Evolutionary conservation across 2,329 filamentous ascomycete genomes (phyloP).

Genomic region (Claviceps purpurea): DNA sequence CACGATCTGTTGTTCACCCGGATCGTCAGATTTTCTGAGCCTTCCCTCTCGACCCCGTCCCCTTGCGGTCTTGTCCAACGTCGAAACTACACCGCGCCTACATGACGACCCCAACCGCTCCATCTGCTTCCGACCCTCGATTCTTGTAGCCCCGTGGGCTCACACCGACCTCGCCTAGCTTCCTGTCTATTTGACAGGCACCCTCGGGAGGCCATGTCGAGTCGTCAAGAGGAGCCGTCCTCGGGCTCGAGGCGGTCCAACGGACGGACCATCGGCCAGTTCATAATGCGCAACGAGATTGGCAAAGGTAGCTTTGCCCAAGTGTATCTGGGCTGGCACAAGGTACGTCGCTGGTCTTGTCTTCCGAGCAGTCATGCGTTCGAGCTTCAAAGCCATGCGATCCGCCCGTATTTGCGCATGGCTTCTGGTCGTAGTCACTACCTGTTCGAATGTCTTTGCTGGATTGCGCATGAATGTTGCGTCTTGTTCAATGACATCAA

Average conservation of each 20-base stretch:
- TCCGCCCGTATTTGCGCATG: no score
- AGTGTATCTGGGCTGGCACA: constrained; percentile 78
- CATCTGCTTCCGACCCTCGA: constrained; percentile 22
- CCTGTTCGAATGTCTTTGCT: background rate
- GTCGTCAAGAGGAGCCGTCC: constrained; percentile 23
- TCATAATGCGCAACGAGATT: constrained; percentile 76
- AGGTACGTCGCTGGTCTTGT: constrained; percentile 34
- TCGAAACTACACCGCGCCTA: constrained; percentile 15
- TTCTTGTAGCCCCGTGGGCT: constrained; percentile 25
- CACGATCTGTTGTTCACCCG: constrained; percentile 1
- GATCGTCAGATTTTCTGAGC: background rate
- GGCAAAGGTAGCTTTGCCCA: constrained; percentile 96
- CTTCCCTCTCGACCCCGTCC: constrained; percentile 1
- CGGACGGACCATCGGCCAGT: constrained; percentile 49
- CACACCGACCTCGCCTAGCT: constrained; percentile 16
- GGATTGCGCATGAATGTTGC: background rate
- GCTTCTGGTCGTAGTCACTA: background rate
- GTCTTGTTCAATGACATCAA: background rate
- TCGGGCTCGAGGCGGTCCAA: constrained; percentile 22
- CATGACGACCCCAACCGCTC: constrained; percentile 25
- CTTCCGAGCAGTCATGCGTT: no score
- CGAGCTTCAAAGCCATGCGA: no score
- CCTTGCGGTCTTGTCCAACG: constrained; percentile 6
- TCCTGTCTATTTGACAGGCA: constrained; percentile 20
- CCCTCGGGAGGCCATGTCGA: constrained; percentile 25